Evolutionary conservation across 2,329 filamentous ascomycete genomes (phyloP).

Genomic region (Dactylellina parvicollis): DNA sequence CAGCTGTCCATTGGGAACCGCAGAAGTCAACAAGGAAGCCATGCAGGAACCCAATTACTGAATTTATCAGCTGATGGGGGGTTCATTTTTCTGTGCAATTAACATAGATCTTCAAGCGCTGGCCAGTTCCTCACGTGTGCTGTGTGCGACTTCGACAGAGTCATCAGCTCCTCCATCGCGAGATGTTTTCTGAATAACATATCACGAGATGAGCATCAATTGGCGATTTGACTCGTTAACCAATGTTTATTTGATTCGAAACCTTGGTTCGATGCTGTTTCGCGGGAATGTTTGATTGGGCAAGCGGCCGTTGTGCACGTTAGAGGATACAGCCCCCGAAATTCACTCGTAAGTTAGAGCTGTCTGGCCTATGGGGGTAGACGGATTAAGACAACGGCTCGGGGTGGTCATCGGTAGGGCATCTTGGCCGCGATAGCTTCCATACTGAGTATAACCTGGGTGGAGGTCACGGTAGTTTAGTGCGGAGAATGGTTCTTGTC

Average conservation of each 20-base stretch:
- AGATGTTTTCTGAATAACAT: slow-evolving; percentile 20
- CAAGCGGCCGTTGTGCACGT: slow-evolving; percentile 33
- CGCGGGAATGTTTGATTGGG: slow-evolving; percentile 43
- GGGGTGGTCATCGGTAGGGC: slow-evolving; percentile 9
- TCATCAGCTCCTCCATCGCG: slow-evolving; percentile 14
- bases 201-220: slow-evolving; percentile 38
- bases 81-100: slow-evolving; percentile 12
- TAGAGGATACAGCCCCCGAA: slow-evolving; percentile 18
- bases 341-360: slow-evolving; percentile 3
- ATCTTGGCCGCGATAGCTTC: slow-evolving; percentile 31
- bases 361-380: slow-evolving; percentile 36
- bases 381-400: slow-evolving; percentile 51
- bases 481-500: neutral
- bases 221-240: slow-evolving; percentile 41
- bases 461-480: neutral
- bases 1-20: slow-evolving; percentile 47
- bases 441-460: slow-evolving; percentile 5
- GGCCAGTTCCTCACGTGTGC: slow-evolving; percentile 15
- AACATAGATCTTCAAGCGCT: slow-evolving; percentile 44
- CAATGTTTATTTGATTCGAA: slow-evolving; percentile 9
- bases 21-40: slow-evolving; percentile 46
- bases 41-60: slow-evolving; percentile 39
- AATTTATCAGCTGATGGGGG: slow-evolving; percentile 47
- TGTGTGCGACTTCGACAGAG: slow-evolving; percentile 14
- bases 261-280: slow-evolving; percentile 34